These are phyloP conservation scores for Aphanomyces euteiches DNA, from an alignment of 352 stramenopile species.

Conservation along the genomic window DNA sequence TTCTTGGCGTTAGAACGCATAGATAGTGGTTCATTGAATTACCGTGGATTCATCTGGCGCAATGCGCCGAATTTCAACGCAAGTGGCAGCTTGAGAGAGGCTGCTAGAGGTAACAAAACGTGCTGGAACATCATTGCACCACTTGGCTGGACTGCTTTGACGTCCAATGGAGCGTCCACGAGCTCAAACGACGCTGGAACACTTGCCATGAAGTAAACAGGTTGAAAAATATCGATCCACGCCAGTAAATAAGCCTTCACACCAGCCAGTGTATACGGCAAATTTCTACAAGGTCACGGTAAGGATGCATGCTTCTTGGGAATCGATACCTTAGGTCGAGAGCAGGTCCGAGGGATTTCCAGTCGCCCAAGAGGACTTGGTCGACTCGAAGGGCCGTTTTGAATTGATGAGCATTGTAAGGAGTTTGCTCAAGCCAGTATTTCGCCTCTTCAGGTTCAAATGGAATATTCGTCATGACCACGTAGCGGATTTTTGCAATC, in stretches of 20 bases:
- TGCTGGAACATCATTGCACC: slow-evolving; percentile 74
- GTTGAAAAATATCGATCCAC: slow-evolving; percentile 90
- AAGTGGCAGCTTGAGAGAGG: slow-evolving; percentile 85
- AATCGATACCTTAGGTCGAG: slow-evolving; percentile 42
- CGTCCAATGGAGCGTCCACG: slow-evolving; percentile 35
- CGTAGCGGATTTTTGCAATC: slow-evolving; percentile 78
- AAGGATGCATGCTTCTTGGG: too few relatives aligned
- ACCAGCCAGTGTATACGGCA: slow-evolving; percentile 70
- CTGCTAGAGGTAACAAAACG: slow-evolving; percentile 86
- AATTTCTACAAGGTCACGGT: slow-evolving; percentile 41
- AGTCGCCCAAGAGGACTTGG: slow-evolving; percentile 86
- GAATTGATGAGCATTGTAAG: slow-evolving; percentile 58
- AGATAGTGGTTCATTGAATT: slow-evolving; percentile 28
- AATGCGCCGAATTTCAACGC: slow-evolving; percentile 93
- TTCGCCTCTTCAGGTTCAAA: slow-evolving; percentile 60
- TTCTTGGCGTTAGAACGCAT: not conserved
- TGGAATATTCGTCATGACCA: slow-evolving; percentile 95
- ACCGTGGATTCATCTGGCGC: slow-evolving; percentile 79
- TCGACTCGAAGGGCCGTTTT: slow-evolving; percentile 89
- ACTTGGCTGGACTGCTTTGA: slow-evolving; percentile 35
- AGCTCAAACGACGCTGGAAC: slow-evolving; percentile 77
- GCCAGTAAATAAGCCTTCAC: slow-evolving; percentile 76
- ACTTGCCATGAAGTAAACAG: slow-evolving; percentile 94
- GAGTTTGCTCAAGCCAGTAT: slow-evolving; percentile 11
- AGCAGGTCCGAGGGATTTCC: slow-evolving; percentile 61